These are phyloP conservation scores for Acarospora socialis DNA, from an alignment of 2,329 filamentous ascomycete genomes.

Conservation along the genomic window DNA sequence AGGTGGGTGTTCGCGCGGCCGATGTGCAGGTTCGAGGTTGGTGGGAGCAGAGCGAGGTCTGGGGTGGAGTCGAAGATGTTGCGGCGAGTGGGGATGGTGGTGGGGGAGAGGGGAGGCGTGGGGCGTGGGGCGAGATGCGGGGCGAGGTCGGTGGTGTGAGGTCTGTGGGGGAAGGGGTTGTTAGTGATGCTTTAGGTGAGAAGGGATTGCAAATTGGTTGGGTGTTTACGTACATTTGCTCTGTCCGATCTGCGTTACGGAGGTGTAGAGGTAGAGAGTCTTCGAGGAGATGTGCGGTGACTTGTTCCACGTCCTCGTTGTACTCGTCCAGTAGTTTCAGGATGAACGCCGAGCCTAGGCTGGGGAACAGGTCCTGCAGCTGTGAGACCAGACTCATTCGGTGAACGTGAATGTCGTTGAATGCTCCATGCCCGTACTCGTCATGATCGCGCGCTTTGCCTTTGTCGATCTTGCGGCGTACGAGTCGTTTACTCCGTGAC, in stretches of 20 bases:
- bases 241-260: constrained; percentile 45
- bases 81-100: constrained; percentile 39
- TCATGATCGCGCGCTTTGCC: constrained; percentile 40
- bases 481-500: constrained; percentile 9
- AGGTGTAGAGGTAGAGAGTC: constrained; percentile 59
- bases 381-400: constrained; percentile 73
- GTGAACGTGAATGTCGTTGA: constrained; percentile 54
- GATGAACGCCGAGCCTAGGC: constrained; percentile 72
- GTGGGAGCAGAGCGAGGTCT: constrained; percentile 55
- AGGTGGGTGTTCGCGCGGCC: constrained; percentile 40
- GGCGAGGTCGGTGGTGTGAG: constrained; percentile 14
- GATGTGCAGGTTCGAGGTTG: constrained; percentile 57
- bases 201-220: constrained; percentile 1
- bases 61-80: constrained; percentile 74
- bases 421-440: constrained; percentile 21
- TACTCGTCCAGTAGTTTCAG: constrained; percentile 69
- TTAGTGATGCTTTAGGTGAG: constrained; percentile 9
- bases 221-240: constrained; percentile 40
- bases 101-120: constrained; percentile 19
- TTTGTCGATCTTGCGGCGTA: constrained; percentile 44
- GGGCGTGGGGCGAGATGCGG: constrained; percentile 41
- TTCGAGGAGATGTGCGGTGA: constrained; percentile 70
- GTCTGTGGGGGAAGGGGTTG: constrained; percentile 8
- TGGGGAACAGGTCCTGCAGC: constrained; percentile 85
- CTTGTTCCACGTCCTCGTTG: constrained; percentile 58